Base-by-base conservation (phyloP, 306 rosid genomes). In the Parietaria judaica region DNA sequence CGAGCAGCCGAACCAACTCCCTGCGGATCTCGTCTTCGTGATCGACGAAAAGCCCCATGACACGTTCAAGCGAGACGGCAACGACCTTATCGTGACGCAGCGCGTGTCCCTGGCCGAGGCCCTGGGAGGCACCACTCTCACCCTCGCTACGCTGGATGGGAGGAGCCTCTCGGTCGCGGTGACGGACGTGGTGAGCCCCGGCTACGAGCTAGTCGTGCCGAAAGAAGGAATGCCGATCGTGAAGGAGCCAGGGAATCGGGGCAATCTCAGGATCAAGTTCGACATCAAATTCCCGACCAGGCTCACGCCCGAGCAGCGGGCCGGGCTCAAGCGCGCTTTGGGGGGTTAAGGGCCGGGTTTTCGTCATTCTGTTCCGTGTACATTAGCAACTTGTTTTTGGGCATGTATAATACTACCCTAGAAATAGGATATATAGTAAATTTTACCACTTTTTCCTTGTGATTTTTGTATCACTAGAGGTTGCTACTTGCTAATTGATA, bases 141-240 rank as follows among this genome's bases (percentile, higher is more conserved):
- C 70, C 17, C 53, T 94, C 6, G 78, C 69, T 8, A 73, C 95
- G 1, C 88, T 88, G 0, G 90, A 88, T 36, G 74, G 74, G 3
- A 90, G 94, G 8, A 68, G 45, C 43, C 54, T 86, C 13, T 67
- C 78, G 0, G 34, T 88, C 11, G 86, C 94, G 1, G 83, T 94
- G 56, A 82, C 70, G 10, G 83, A 84, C 60, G 84, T 88, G 13
- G 87, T 88, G 59, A 88, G 83, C 81, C 91, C 97, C 1, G 89
- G 94, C 37, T 89, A 78, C 12, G 99, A 94, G 83, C 68, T 84
- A 3, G 58, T 65, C 39, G 77, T 86, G 39, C 56, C 84, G n/a
- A 74, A 77, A 56, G 95, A 94, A 64, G 99, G 99, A 41, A 94
- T 94, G 99, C 97, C 97, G 7, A 76, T 86, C 53, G 78, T 80